Percentiles rank a stretch among this genome's conserved stretches.
Evolutionary conservation across 2,329 filamentous ascomycete genomes (phyloP).

Genomic region (Immersiporthe knoxdaviesiana): DNA sequence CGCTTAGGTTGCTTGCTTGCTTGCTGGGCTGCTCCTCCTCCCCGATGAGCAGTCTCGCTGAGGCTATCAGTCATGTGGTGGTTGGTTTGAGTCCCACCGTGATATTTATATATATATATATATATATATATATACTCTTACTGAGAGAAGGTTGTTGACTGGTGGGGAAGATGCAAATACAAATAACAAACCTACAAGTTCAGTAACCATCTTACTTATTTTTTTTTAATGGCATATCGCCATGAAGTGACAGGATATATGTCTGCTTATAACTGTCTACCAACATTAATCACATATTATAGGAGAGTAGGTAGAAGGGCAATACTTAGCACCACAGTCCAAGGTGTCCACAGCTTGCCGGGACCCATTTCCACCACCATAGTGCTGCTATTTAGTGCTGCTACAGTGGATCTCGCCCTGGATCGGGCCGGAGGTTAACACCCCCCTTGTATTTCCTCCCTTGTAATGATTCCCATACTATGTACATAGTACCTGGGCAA

Average conservation of each 20-base stretch:
- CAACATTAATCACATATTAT: background rate
- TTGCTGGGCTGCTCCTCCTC: background rate
- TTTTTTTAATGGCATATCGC: no score
- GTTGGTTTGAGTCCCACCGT: background rate
- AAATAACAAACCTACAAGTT: background rate
- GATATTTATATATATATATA: background rate
- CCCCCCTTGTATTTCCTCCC: background rate
- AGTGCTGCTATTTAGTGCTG: background rate
- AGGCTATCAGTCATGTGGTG: background rate
- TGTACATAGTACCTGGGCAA: no score
- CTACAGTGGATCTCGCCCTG: background rate
- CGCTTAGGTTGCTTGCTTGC: background rate
- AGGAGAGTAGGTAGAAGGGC: background rate
- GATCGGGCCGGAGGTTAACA: conserved; percentile 5
- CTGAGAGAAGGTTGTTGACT: background rate
- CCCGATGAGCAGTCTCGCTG: background rate
- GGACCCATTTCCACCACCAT: background rate
- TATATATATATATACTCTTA: no score
- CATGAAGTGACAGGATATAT: background rate
- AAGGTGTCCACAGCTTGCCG: background rate
- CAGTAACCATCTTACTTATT: no score
- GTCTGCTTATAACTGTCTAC: background rate
- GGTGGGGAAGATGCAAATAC: background rate
- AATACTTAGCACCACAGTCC: background rate
- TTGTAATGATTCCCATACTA: background rate